Evolutionary conservation across 106 monocot species (phyloP), one percentile per base, ranked within the genome.

Genomic region (Triglochin maritima): DNA sequence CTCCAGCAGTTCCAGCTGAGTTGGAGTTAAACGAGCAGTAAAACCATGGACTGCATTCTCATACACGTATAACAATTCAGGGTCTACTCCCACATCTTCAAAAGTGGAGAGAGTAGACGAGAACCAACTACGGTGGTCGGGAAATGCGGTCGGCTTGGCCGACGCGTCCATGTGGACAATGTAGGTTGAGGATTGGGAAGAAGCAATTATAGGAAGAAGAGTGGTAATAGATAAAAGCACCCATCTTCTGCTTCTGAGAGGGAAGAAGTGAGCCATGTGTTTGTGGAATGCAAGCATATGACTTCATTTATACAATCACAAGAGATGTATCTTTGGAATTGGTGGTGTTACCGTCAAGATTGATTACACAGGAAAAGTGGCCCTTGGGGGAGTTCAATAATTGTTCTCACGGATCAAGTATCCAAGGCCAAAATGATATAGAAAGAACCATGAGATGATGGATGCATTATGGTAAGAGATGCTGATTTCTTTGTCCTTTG

Each of bases 101-200:
- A 62, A n/a, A 4, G 48, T 59, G 29, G 73, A 61, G 47, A 80
- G 63, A 42, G 70, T 73, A 16, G 87, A 49, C 9, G 56, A 14
- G 53, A 79, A 87, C 87, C 84, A 87, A 59, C 68, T 57, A 12
- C 57, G 76, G 68, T 70, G 81, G 59, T 48, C 71, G 60, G 80
- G 72, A 79, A 71, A 87, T 17, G 79, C 66, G 5, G 3, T 49
- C 0, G 87, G 87, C 87, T 79, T 87, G 56, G 72, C 76, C 3
- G 84, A 84, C 0, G 9, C 2, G 76, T 87, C 87, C 87, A 87
- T 81, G 70, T 87, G 84, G 64, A 87, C 71, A 13, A 87, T 87
- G 49, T 87, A 87, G 16, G 80, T 83, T 42, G 74, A 66, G 5
- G 3, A 44, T 3, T 69, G 8, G 6, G 66, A 46, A 0, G 71